Evolutionary conservation across 345 rosid species (phyloP).

Genomic region (Arabidopsis suecica): DNA sequence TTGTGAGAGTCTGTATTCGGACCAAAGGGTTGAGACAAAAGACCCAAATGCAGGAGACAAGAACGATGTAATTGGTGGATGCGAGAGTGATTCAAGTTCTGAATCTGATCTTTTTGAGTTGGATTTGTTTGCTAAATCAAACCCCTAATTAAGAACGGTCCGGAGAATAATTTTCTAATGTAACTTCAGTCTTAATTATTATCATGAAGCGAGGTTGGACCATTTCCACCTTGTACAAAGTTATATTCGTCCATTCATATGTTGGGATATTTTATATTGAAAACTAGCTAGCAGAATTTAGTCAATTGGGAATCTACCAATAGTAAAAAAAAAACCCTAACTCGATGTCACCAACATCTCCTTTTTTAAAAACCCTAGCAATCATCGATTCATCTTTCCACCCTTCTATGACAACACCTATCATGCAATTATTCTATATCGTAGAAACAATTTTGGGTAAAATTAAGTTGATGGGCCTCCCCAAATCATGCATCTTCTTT

Average conservation of each 20-base stretch:
- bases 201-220: neutral
- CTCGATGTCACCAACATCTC: neutral
- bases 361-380: neutral
- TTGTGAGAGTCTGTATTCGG: constrained; percentile 32
- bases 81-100: constrained; percentile 84
- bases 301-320: neutral
- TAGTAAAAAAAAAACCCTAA: neutral
- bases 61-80: constrained; percentile 57
- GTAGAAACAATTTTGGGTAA: neutral
- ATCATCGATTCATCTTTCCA: neutral
- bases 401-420: neutral
- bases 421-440: neutral
- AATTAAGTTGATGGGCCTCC: neutral
- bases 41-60: constrained; percentile 7
- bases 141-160: constrained; percentile 15
- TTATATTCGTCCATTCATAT: neutral
- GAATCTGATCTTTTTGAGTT: constrained; percentile 96
- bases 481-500: neutral
- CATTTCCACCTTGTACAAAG: neutral
- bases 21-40: constrained; percentile 38
- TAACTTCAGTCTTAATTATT: neutral
- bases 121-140: constrained; percentile 47
- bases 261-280: neutral
- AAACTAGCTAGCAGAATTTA: neutral
- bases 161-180: constrained; percentile 16